A percentile compares a stretch with the other conserved stretches of the same genome.
Conservation (phyloP, 2,329 filamentous ascomycete genomes). For the Lecanicillium sp. region DNA sequence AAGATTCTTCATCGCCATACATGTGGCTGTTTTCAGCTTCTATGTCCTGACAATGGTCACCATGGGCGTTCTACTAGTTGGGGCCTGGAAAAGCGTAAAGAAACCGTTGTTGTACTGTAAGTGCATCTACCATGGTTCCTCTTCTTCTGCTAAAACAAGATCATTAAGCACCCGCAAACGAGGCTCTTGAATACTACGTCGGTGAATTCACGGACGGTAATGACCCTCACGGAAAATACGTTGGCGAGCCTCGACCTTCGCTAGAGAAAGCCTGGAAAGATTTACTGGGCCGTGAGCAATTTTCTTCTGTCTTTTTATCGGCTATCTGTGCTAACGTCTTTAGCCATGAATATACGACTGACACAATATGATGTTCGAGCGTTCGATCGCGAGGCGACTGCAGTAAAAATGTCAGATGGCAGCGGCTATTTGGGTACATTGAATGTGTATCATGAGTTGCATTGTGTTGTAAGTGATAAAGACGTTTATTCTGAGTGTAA, state of each 20-base stretch:
- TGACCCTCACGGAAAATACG: constrained; percentile 7
- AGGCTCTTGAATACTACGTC: constrained; percentile 9
- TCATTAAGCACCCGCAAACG: constrained; percentile 8
- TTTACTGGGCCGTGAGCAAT: constrained; percentile 6
- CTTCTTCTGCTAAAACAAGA: not conserved
- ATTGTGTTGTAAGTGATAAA: not conserved
- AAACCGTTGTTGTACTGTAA: constrained; percentile 7
- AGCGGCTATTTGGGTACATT: constrained; percentile 11
- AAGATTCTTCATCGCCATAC: not conserved
- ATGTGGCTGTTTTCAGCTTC: constrained; percentile 8
- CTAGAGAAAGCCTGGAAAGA: constrained; percentile 11
- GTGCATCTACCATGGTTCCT: not conserved
- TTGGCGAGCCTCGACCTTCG: constrained; percentile 10
- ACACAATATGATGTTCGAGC: constrained; percentile 2
- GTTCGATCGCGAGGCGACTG: constrained; percentile 8
- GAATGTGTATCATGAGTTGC: constrained; percentile 12
- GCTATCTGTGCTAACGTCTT: not conserved
- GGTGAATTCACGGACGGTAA: constrained; percentile 8
- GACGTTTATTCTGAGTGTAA: not conserved
- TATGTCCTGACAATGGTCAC: not conserved
- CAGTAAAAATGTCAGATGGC: constrained; percentile 9
- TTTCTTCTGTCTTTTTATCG: not conserved
- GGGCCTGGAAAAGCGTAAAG: not conserved
- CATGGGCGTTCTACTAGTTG: constrained; percentile 2
- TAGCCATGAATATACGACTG: constrained; percentile 10